Evolutionary conservation across 2,329 filamentous ascomycete species (phyloP).

Genomic region (Exophiala sp.): DNA sequence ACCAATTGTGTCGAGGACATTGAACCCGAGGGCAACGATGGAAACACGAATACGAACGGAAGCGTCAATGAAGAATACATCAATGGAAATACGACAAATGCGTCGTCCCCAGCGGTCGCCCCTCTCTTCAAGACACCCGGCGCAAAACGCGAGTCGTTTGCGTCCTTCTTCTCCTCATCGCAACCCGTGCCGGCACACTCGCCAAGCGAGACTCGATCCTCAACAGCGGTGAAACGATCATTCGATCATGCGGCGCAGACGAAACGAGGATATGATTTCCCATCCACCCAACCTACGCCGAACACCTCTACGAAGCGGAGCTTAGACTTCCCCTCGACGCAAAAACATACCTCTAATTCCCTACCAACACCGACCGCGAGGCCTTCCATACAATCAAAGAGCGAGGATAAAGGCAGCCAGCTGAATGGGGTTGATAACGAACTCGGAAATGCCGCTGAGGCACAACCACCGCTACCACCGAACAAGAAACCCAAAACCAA

Average conservation of each 20-base stretch:
- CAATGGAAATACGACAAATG: too few relatives aligned
- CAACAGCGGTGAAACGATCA: slow-evolving; percentile 32
- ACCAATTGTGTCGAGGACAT: slow-evolving; percentile 67
- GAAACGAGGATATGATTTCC: not conserved
- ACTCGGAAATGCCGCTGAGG: not conserved
- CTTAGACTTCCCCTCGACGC: slow-evolving; percentile 4
- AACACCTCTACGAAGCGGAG: slow-evolving; percentile 29
- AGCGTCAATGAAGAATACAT: slow-evolving; percentile 16
- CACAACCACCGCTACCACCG: slow-evolving; percentile 23
- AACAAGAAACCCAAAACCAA: slow-evolving; percentile 61
- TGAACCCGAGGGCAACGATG: slow-evolving; percentile 27
- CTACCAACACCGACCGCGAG: not conserved
- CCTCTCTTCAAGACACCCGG: slow-evolving; percentile 52
- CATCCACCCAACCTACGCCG: slow-evolving; percentile 12
- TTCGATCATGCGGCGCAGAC: slow-evolving; percentile 19
- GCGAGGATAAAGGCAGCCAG: not conserved
- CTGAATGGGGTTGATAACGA: slow-evolving; percentile 3
- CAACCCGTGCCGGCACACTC: slow-evolving; percentile 18
- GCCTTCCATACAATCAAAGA: not conserved
- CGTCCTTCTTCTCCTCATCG: slow-evolving; percentile 30
- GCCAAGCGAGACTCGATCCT: slow-evolving; percentile 9
- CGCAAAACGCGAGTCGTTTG: not conserved
- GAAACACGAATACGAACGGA: slow-evolving; percentile 32
- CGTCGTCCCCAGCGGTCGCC: slow-evolving; percentile 38
- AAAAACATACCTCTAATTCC: not conserved